Percentiles rank a stretch among this genome's conserved stretches.
Evolutionary conservation across 176 grass and related monocot species (phyloP).

Genomic region (Dendrocalamus sinicus): DNA sequence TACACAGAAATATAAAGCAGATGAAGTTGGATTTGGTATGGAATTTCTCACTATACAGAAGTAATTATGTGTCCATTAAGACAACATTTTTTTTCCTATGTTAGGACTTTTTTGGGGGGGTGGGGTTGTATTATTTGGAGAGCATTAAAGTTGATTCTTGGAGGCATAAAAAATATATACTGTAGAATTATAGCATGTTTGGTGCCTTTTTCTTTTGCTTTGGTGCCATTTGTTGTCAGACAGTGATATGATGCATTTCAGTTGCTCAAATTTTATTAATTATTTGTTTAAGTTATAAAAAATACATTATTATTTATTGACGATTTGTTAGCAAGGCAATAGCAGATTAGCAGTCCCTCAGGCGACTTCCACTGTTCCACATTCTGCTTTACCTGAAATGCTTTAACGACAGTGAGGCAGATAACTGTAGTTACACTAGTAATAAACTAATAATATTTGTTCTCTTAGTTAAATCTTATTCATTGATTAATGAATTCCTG

Average conservation of each 20-base stretch:
- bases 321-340: background rate
- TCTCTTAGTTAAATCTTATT: background rate
- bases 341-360: background rate
- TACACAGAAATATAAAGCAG: conserved; percentile 72
- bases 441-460: background rate
- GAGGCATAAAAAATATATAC: background rate
- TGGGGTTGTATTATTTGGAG: background rate
- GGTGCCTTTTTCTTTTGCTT: background rate
- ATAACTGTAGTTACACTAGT: background rate
- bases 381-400: background rate
- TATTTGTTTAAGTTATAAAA: background rate
- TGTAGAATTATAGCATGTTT: background rate
- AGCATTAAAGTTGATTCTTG: background rate
- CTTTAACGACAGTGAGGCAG: background rate
- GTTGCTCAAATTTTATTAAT: background rate
- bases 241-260: background rate
- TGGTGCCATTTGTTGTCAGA: background rate
- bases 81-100: background rate
- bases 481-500: background rate
- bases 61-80: background rate
- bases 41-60: conserved; percentile 33
- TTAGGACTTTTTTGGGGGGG: background rate
- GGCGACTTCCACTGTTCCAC: background rate
- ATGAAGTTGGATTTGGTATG: conserved; percentile 91
- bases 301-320: background rate